phyloP scores from a whole-genome alignment of 2,329 filamentous ascomycete species.

The Fusarium ramigenum region DNA sequence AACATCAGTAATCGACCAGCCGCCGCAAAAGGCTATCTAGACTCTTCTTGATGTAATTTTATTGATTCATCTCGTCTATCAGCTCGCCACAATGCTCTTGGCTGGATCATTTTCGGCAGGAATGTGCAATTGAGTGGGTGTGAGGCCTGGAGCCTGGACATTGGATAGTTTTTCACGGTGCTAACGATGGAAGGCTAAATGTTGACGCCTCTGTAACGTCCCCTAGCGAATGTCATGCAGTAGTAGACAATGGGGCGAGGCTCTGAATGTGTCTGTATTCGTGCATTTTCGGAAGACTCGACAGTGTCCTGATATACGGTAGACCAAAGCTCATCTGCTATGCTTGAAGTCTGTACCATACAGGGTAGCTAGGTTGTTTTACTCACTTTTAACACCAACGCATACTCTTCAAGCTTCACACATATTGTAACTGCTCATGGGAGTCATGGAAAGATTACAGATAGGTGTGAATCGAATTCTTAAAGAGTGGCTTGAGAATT shows the following conservation, averaged over 20 bases:
- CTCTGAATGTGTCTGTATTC: not conserved
- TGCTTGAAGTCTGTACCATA: not conserved
- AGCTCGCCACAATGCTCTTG: not conserved
- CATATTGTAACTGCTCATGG: not conserved
- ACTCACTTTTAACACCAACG: not conserved
- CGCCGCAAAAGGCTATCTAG: slow-evolving; percentile 1
- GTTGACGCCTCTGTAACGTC: not conserved
- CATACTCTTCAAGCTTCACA: not conserved
- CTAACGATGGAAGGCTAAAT: not conserved
- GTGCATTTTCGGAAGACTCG: not conserved
- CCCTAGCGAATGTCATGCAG: not conserved
- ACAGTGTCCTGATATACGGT: not conserved
- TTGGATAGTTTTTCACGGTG: no score
- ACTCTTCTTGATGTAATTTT: not conserved
- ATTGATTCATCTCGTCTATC: not conserved
- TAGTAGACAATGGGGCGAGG: no score
- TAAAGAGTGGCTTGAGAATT: not conserved
- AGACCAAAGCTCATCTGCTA: not conserved
- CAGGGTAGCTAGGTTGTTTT: not conserved
- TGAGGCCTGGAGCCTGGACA: not conserved
- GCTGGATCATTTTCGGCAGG: not conserved
- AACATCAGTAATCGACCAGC: not conserved
- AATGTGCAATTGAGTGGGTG: not conserved
- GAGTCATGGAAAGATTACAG: not conserved
- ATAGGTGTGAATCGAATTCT: not conserved